phyloP scores from a whole-genome alignment of 345 rosid species.

The Acer yangbiense region DNA sequence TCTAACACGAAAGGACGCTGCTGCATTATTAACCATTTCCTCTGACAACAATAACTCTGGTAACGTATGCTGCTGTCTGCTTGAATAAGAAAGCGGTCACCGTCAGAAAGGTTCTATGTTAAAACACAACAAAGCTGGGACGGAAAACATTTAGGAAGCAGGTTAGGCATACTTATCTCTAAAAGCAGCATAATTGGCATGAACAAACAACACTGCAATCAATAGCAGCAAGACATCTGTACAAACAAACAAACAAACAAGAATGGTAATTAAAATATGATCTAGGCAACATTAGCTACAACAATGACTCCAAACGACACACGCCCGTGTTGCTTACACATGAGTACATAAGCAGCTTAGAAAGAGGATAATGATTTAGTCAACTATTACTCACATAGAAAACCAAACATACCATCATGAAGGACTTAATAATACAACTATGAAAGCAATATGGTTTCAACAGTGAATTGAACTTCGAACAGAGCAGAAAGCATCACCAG shows the following conservation, averaged over 20 bases:
- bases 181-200: conserved; percentile 59
- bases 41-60: conserved; percentile 61
- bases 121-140: neutral
- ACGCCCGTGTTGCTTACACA: conserved; percentile 64
- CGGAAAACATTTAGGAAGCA: neutral
- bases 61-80: conserved; percentile 41
- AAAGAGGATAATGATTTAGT: conserved; percentile 9
- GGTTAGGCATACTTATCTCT: conserved; percentile 49
- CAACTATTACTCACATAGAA: neutral
- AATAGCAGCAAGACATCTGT: conserved; percentile 73
- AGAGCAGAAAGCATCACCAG: too few species aligned
- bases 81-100: neutral
- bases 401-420: neutral
- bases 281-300: conserved; percentile 81
- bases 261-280: conserved; percentile 74
- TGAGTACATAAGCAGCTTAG: conserved; percentile 72
- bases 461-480: too few species aligned
- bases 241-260: conserved; percentile 70
- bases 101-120: neutral
- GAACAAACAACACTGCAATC: conserved; percentile 52
- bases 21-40: conserved; percentile 62
- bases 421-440: too few species aligned
- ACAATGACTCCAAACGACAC: conserved; percentile 62
- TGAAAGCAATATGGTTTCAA: too few species aligned
- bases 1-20: conserved; percentile 64